Evolutionary conservation across 176 grass and related monocot species (phyloP).

Genomic region (Ananas comosus): DNA sequence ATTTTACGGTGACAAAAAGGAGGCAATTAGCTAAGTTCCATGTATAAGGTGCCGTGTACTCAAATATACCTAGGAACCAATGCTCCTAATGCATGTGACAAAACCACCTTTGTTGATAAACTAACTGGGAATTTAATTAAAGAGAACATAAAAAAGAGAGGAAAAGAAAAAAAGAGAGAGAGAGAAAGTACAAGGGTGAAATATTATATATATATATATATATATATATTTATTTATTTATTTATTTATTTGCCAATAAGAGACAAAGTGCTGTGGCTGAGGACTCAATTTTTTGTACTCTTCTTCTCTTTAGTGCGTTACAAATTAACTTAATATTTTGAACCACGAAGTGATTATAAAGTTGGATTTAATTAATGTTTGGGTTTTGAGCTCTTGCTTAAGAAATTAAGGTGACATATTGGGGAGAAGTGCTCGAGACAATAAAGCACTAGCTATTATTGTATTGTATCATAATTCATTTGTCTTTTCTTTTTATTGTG

Average conservation of each 20-base stretch:
- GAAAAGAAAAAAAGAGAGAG: not conserved
- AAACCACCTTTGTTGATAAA: not conserved
- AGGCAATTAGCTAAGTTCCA: not conserved
- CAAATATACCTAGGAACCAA: not conserved
- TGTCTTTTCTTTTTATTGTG: no score
- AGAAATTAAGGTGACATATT: not conserved
- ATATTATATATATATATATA: constrained; percentile 11
- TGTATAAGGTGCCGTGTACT: not conserved
- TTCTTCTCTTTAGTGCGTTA: no score
- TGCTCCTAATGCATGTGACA: not conserved
- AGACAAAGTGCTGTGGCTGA: not conserved
- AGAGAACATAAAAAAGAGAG: not conserved
- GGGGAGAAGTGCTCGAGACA: no score
- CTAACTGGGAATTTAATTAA: not conserved
- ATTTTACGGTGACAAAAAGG: not conserved
- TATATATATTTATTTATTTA: no score
- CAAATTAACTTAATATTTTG: not conserved
- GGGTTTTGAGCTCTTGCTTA: not conserved
- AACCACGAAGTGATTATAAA: not conserved
- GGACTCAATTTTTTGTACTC: not conserved
- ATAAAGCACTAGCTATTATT: no score
- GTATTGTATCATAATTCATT: no score
- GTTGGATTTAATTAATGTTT: not conserved
- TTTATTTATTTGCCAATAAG: not conserved
- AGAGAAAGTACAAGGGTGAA: constrained; percentile 33